Conservation (phyloP, 116 monocot genomes). For the Papilionanthe hybrid region DNA sequence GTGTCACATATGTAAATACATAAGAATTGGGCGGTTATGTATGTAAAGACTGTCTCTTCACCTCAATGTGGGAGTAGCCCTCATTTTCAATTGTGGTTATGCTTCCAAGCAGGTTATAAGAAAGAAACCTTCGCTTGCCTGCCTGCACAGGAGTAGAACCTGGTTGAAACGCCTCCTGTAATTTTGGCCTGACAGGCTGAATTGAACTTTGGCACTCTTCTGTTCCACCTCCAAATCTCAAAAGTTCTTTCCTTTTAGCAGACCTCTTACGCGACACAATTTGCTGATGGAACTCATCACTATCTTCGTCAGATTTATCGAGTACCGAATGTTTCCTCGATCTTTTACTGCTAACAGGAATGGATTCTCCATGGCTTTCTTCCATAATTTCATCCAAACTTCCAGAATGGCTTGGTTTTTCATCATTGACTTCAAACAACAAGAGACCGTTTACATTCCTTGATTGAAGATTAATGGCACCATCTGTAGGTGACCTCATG, state of each 20-base stretch:
- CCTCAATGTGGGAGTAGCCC: constrained; percentile 94
- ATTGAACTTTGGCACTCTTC: constrained; percentile 26
- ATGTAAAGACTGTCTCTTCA: constrained; percentile 14
- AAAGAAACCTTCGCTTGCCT: constrained; percentile 78
- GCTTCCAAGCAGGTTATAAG: constrained; percentile 87
- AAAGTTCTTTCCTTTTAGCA: constrained; percentile 18
- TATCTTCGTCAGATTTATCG: constrained; percentile 52
- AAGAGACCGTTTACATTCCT: constrained; percentile 29
- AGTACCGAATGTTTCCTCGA: constrained; percentile 37
- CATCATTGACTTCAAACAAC: constrained; percentile 63
- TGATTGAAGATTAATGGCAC: constrained; percentile 30
- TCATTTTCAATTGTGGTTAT: constrained; percentile 92
- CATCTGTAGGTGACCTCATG: constrained; percentile 91
- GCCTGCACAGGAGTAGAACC: constrained; percentile 73
- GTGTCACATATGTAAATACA: too few relatives aligned
- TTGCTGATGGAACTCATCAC: constrained; percentile 54
- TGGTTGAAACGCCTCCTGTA: constrained; percentile 89
- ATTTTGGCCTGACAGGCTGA: constrained; percentile 26
- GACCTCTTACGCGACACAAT: constrained; percentile 59
- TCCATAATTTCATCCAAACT: constrained; percentile 55
- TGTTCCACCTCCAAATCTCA: constrained; percentile 15
- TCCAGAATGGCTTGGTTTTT: constrained; percentile 39
- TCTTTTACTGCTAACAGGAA: constrained; percentile 56
- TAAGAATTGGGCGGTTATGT: not conserved
- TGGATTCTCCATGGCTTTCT: constrained; percentile 45